Evolutionary conservation across 306 rosid genomes (phyloP).

Genomic region (Vigna angularis): DNA sequence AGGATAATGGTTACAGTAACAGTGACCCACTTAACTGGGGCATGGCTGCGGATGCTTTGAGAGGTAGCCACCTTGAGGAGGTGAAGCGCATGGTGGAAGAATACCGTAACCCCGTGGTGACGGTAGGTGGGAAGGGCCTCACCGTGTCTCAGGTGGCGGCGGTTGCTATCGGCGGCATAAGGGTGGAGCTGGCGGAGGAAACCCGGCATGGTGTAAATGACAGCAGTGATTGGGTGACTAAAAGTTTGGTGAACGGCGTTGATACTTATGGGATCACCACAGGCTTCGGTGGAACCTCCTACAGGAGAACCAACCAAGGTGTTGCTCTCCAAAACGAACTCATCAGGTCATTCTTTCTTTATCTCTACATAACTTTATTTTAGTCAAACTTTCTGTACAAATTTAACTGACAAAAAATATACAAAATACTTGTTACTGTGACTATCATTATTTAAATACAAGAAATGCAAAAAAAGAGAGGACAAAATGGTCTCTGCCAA

Average conservation of each 20-base stretch:
- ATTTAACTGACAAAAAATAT: not conserved
- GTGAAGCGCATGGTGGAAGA: conserved; percentile 81
- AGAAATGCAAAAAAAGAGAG: no score
- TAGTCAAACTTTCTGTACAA: no score
- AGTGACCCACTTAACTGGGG: conserved; percentile 73
- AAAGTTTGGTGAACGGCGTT: conserved; percentile 72
- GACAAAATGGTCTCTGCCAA: no score
- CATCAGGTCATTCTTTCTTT: conserved; percentile 57
- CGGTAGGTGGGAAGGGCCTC: conserved; percentile 65
- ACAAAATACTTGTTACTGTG: not conserved
- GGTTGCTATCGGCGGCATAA: conserved; percentile 42
- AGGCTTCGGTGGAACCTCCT: conserved; percentile 92
- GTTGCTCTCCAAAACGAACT: conserved; percentile 88
- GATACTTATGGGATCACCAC: conserved; percentile 88
- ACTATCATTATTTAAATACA: no score
- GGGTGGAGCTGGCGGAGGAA: conserved; percentile 59
- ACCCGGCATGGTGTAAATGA: conserved; percentile 55
- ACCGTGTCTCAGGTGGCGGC: conserved; percentile 81
- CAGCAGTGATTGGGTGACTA: conserved; percentile 87
- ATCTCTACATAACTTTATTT: no score
- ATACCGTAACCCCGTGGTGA: conserved; percentile 64
- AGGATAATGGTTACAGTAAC: not conserved
- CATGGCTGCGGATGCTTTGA: conserved; percentile 62
- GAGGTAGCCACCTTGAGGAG: conserved; percentile 82
- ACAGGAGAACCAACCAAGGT: conserved; percentile 81